Base-by-base conservation (phyloP, 495 filamentous ascomycete genomes). In the Mytilinidion resinicola region DNA sequence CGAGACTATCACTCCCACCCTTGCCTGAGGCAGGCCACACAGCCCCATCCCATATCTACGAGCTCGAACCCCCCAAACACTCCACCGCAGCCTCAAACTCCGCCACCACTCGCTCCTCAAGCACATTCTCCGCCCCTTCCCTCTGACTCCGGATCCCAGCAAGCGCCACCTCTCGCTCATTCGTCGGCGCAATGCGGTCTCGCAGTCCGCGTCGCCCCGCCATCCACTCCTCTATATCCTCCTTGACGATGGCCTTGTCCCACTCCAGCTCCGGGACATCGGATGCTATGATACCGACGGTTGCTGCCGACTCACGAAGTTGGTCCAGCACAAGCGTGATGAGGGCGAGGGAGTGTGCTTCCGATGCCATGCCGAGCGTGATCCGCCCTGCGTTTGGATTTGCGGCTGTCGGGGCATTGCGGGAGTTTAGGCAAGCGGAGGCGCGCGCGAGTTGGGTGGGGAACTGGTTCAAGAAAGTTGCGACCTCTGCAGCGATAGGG, bases 391-490 rank as follows among this genome's bases (percentile, higher is more conserved):
- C 56, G 5, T 19, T 73, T 70, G 14, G 73, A 70, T 6, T 81
- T 76, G 0, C 74, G 61, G 95, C 82, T 5, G 84, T 78, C 38
- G 82, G 79, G 4, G 81, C 74, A 11, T 82, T 82, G 4, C 85
- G 79, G 11, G 39, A 35, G 34, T 52, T 61, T 0, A 65, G 52
- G 11, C 57, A 39, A 34, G 60, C 60, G 34, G 58, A 57, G 37
- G 63, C 59, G 44, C 63, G 63, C 19, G 66, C 67, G 9, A 96
- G 80, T 38, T 95, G 83, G 38, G 80, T 79, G 21, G 86, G 84
- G 66, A 93, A 95, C 65, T 88, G 85, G 64, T 90, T 91, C 15
- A 97, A 80, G 70, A 96, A 95, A 47, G 83, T 82, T 1, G 87
- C 81, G 20, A 96, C 83, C 63, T 98, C 95, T 0, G 84, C 83